Base-by-base conservation (phyloP, 495 filamentous ascomycete genomes). In the Physcia stellaris region DNA sequence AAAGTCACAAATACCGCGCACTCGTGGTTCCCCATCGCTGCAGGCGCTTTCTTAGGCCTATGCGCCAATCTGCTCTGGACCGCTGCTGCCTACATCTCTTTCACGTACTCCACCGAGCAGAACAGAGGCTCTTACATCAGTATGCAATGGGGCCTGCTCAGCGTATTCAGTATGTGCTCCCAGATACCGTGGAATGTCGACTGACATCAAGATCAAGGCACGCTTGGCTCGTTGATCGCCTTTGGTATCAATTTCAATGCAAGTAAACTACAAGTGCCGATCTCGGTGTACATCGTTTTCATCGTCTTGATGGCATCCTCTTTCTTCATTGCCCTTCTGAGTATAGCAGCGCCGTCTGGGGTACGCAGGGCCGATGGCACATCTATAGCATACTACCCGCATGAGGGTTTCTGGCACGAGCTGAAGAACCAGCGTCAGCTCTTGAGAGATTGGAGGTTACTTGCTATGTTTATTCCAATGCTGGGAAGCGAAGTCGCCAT, bases 71-170 rank as follows among this genome's bases (percentile, higher is more conserved):
- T 94, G 30, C 64, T 94, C 20, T 95, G 86, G 87, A 85, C 79
- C 42, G 87, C 85, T 0, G 87, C 94, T 58, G 87, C 87, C 41
- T 81, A 85, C 20, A 81, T 95, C 54, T 94, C 94, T 84, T 86
- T 94, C 77, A 76, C 79, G 41, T 94, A 95, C 57, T 87, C 87
- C 0, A 63, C 70, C 30, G 87, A 95, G 53, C 57, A 69, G 12
- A 65, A 75, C 34, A 94, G 94, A 64, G 87, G 87, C 24, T 73
- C 79, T 29, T 95, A 82, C 54, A 94, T 94, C 51, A 79, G 80
- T 30, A 71, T 77, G 57, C 94, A 94, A 58, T 95, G 87, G 87
- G 73, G 82, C 37, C 92, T 95, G 48, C 94, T 94, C 68, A 95
- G 94, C 58, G 55, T 86, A 20, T 45, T 19, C 24, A 37, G 4